Percentiles rank a stretch among this genome's conserved stretches.
These are phyloP conservation scores for Epichloe aotearoae DNA, from an alignment of 2,329 filamentous ascomycete genomes.

Conservation along the genomic window DNA sequence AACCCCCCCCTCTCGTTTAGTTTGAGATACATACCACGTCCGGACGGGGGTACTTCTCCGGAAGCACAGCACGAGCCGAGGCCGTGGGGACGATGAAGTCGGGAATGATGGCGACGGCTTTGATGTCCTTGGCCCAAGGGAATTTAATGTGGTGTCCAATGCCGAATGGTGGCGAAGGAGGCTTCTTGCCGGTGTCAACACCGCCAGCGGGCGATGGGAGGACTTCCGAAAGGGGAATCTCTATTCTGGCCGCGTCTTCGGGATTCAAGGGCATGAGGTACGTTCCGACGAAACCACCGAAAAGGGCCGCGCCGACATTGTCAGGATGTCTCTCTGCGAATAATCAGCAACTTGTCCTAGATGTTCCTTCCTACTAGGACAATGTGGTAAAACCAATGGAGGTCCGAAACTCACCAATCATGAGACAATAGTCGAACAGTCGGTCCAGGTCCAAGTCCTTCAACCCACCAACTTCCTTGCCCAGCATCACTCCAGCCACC, in stretches of 20 bases:
- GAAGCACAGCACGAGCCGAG: slow-evolving; percentile 75
- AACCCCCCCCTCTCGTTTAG: background rate
- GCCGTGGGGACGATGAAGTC: slow-evolving; percentile 94
- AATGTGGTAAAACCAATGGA: too few species aligned
- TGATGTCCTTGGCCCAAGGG: slow-evolving; percentile 86
- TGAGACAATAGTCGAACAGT: slow-evolving; percentile 89
- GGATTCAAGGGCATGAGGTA: slow-evolving; percentile 87
- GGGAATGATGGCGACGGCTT: slow-evolving; percentile 91
- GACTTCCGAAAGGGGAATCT: slow-evolving; percentile 91
- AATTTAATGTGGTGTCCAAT: slow-evolving; percentile 97
- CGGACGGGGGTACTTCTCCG: slow-evolving; percentile 63
- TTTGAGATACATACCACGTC: slow-evolving; percentile 55
- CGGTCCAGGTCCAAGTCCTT: slow-evolving; percentile 61
- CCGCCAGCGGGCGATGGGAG: slow-evolving; percentile 82
- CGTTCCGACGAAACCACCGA: slow-evolving; percentile 92
- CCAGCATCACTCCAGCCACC: slow-evolving; percentile 86
- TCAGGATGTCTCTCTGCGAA: slow-evolving; percentile 68
- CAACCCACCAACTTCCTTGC: slow-evolving; percentile 75
- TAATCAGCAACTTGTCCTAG: background rate
- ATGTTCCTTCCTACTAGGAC: too few species aligned
- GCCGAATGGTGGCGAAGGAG: slow-evolving; percentile 77
- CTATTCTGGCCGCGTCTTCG: slow-evolving; percentile 77
- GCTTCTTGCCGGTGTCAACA: slow-evolving; percentile 73
- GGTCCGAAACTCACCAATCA: slow-evolving; percentile 57
- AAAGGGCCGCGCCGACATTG: slow-evolving; percentile 88